phyloP scores from a whole-genome alignment of 2,329 filamentous ascomycete species.

The Thermoascus crustaceus region DNA sequence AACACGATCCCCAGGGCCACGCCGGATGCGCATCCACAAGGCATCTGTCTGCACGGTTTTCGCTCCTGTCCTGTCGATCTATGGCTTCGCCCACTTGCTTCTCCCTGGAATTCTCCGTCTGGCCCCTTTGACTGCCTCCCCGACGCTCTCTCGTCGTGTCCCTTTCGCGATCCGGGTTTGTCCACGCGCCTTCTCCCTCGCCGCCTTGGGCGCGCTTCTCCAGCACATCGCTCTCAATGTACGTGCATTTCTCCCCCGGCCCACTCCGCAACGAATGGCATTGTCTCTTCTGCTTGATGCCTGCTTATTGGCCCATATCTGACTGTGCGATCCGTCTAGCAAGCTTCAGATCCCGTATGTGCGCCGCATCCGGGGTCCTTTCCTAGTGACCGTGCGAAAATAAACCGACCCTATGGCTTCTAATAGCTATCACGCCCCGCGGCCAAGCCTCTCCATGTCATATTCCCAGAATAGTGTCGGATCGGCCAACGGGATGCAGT shows the following conservation, averaged over 20 bases:
- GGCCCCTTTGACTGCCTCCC: too few species aligned
- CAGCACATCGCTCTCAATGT: slow-evolving; percentile 8
- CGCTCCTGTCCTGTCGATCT: too few species aligned
- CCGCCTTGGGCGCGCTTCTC: slow-evolving; percentile 19
- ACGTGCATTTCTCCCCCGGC: background rate
- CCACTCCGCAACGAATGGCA: background rate
- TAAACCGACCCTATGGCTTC: slow-evolving; percentile 20
- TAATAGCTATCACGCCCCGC: slow-evolving; percentile 20
- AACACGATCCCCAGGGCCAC: too few species aligned
- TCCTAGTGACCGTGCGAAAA: slow-evolving; percentile 1
- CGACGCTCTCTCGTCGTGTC: slow-evolving; percentile 9
- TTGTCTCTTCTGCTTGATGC: background rate
- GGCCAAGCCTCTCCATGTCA: slow-evolving; percentile 26
- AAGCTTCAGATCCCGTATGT: slow-evolving; percentile 1
- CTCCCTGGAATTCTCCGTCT: too few species aligned
- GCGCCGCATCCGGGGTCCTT: slow-evolving; percentile 4
- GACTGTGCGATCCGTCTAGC: slow-evolving; percentile 3
- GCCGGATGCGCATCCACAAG: too few species aligned
- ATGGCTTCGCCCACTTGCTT: too few species aligned
- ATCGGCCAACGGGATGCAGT: slow-evolving; percentile 30
- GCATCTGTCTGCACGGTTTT: too few species aligned
- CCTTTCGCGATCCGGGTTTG: slow-evolving; percentile 16
- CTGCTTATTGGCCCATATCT: slow-evolving; percentile 1
- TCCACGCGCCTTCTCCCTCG: slow-evolving; percentile 25
- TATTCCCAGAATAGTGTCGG: slow-evolving; percentile 33